Evolutionary conservation across 2,329 filamentous ascomycete species (phyloP).

Genomic region (Sarocladiaceae sp.): DNA sequence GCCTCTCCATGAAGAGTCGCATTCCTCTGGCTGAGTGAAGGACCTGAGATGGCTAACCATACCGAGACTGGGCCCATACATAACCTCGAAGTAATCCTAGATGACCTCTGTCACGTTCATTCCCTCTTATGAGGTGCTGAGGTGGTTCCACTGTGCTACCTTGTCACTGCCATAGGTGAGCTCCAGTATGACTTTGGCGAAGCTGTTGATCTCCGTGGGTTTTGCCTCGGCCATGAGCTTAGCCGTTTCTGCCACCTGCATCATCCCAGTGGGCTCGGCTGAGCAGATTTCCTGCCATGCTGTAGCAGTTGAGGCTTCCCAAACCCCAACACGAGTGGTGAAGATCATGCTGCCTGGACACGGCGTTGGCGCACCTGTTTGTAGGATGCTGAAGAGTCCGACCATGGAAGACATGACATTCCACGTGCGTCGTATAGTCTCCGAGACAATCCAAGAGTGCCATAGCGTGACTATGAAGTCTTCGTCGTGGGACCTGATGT

Average conservation of each 20-base stretch:
- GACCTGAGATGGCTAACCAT: too few relatives aligned
- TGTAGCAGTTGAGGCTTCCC: background rate
- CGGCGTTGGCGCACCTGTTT: background rate
- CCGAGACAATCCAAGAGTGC: slow-evolving; percentile 20
- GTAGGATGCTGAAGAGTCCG: background rate
- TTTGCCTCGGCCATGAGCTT: background rate
- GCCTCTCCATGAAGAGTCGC: background rate
- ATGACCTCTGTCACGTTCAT: too few relatives aligned
- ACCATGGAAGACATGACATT: slow-evolving; percentile 11
- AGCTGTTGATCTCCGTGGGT: background rate
- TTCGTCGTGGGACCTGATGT: background rate
- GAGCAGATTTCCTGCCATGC: background rate
- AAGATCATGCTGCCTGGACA: background rate
- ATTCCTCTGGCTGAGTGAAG: too few relatives aligned
- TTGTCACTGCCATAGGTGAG: background rate
- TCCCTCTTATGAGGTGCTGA: too few relatives aligned
- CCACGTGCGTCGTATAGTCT: slow-evolving; percentile 20
- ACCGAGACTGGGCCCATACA: too few relatives aligned
- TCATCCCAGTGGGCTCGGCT: background rate
- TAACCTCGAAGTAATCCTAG: too few relatives aligned
- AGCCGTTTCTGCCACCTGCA: background rate
- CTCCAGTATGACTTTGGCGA: background rate
- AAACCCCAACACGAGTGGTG: background rate
- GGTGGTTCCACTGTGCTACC: background rate
- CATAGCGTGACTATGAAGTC: slow-evolving; percentile 12